phyloP scores from a whole-genome alignment of 169 alveolate species.

The Cytauxzoon felis region DNA sequence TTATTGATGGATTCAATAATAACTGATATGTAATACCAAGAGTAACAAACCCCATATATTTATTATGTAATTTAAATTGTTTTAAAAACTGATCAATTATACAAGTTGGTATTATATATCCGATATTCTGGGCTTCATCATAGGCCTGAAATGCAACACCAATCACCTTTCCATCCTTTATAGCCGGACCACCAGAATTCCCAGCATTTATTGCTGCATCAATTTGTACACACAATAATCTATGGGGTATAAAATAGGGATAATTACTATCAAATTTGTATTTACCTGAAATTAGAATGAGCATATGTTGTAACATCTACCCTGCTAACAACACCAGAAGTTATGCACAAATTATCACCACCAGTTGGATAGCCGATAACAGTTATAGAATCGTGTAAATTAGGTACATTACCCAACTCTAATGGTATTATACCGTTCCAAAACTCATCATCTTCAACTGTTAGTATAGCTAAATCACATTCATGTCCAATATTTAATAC shows the following conservation, averaged over 20 bases:
- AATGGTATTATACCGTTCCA: conserved; percentile 71
- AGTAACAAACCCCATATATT: conserved; percentile 75
- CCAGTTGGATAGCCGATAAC: conserved; percentile 86
- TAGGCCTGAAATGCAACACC: conserved; percentile 83
- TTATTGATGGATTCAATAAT: conserved; percentile 67
- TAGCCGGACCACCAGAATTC: conserved; percentile 84
- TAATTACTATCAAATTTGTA: not conserved
- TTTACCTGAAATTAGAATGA: conserved; percentile 55
- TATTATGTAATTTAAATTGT: conserved; percentile 49
- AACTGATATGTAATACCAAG: conserved; percentile 76
- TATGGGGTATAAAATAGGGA: conserved; percentile 1
- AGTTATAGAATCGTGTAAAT: conserved; percentile 74
- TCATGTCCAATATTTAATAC: conserved; percentile 77
- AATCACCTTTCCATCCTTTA: conserved; percentile 77
- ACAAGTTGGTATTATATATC: conserved; percentile 76
- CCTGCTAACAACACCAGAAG: conserved; percentile 84
- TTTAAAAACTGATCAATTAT: conserved; percentile 68
- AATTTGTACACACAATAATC: conserved; percentile 81
- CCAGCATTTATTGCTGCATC: conserved; percentile 89
- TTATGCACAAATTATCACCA: conserved; percentile 83
- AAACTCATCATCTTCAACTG: conserved; percentile 73
- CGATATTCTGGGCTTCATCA: conserved; percentile 79
- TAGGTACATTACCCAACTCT: conserved; percentile 77
- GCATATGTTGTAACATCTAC: conserved; percentile 75
- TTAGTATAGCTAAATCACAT: conserved; percentile 77